Conservation (phyloP, 2,329 filamentous ascomycete genomes). For the Colletotrichum euphorbiae region DNA sequence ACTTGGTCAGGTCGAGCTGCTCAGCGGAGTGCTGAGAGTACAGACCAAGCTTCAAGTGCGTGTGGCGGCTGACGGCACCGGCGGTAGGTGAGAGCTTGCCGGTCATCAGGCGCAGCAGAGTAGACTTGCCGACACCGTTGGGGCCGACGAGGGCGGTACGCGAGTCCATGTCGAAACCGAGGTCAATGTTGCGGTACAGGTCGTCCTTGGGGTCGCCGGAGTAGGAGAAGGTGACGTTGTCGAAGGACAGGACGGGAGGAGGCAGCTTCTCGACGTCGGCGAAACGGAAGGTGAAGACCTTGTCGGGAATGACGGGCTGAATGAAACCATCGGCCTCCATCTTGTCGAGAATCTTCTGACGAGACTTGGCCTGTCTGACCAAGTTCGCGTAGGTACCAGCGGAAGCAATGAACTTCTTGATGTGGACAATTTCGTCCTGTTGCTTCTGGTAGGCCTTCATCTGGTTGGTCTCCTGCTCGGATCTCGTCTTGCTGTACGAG, state of each 20-base stretch:
- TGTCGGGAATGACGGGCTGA: slow-evolving; percentile 85
- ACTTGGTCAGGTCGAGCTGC: slow-evolving; percentile 98
- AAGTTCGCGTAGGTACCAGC: slow-evolving; percentile 99
- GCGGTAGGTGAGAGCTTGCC: slow-evolving; percentile 88
- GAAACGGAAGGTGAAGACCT: slow-evolving; percentile 97
- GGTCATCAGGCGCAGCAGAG: slow-evolving; percentile 94
- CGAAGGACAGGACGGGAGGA: slow-evolving; percentile 94
- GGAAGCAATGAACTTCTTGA: slow-evolving; percentile 99
- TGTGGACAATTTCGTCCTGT: slow-evolving; percentile 98
- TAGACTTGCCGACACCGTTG: slow-evolving; percentile 99
- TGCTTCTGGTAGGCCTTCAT: slow-evolving; percentile 99
- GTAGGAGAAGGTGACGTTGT: slow-evolving; percentile 98
- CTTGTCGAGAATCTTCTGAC: slow-evolving; percentile 99
- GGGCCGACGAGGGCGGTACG: slow-evolving; percentile 96
- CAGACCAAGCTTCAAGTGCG: slow-evolving; percentile 96
- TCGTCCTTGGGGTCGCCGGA: slow-evolving; percentile 90
- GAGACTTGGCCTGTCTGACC: slow-evolving; percentile 97
- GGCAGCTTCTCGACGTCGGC: slow-evolving; percentile 99
- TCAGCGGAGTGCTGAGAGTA: slow-evolving; percentile 99
- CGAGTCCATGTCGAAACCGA: slow-evolving; percentile 99
- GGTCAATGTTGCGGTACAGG: slow-evolving; percentile 94
- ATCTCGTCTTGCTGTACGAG: slow-evolving; percentile 93
- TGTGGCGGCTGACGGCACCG: slow-evolving; percentile 89
- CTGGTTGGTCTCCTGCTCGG: slow-evolving; percentile 97
- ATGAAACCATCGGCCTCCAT: slow-evolving; percentile 99